phyloP scores from a whole-genome alignment of 2,329 filamentous ascomycete genomes.

The Microdochium nivale region DNA sequence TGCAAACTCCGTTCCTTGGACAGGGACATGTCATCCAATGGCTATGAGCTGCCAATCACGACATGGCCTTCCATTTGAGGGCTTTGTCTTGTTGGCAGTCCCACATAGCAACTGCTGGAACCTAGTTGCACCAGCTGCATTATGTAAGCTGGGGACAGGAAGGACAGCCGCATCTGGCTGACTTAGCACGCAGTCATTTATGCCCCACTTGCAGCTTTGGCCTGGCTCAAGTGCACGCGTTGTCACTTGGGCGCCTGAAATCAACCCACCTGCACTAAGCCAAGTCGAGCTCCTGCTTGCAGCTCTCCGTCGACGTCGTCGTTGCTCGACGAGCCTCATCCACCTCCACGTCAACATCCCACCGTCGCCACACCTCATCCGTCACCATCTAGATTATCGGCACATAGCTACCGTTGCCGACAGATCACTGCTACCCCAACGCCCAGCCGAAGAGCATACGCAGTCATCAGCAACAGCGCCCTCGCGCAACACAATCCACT shows the following conservation, averaged over 20 bases:
- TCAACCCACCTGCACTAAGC: background rate
- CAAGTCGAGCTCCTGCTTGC: background rate
- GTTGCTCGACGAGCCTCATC: background rate
- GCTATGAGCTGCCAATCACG: too few relatives aligned
- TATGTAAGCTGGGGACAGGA: too few relatives aligned
- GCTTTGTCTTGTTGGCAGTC: too few relatives aligned
- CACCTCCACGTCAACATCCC: background rate
- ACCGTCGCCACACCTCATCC: background rate
- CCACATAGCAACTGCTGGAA: too few relatives aligned
- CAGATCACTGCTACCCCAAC: background rate
- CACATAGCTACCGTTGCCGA: background rate
- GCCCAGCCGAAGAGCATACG: background rate
- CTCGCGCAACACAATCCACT: background rate
- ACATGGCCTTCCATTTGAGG: too few relatives aligned
- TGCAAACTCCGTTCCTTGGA: too few relatives aligned
- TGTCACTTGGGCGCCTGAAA: conserved; percentile 5
- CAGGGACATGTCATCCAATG: too few relatives aligned
- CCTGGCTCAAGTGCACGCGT: conserved; percentile 11
- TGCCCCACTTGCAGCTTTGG: too few relatives aligned
- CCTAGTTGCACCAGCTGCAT: too few relatives aligned
- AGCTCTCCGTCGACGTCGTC: background rate
- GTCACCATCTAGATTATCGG: background rate
- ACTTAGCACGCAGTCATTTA: too few relatives aligned
- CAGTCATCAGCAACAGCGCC: background rate
- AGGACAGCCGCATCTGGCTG: too few relatives aligned